phyloP scores from a whole-genome alignment of 2,329 filamentous ascomycete genomes.

The Juglanconis oblonga region DNA sequence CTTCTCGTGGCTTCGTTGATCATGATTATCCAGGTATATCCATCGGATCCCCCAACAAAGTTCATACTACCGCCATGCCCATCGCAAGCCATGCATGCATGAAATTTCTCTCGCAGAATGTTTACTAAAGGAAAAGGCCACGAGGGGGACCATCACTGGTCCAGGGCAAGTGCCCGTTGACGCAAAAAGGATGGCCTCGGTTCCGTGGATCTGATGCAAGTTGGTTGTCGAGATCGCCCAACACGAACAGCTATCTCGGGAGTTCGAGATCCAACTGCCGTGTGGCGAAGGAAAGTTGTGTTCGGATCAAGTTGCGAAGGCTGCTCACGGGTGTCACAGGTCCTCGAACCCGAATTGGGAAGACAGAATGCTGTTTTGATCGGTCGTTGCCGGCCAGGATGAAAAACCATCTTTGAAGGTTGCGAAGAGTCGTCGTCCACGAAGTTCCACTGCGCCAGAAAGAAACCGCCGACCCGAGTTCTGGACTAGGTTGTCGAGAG shows the following conservation, averaged over 20 bases:
- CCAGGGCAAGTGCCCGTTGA: constrained; percentile 8
- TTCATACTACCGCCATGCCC: constrained; percentile 17
- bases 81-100: constrained; percentile 18
- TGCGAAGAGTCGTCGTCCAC: constrained; percentile 7
- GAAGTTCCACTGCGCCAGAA: constrained; percentile 15
- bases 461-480: constrained; percentile 10
- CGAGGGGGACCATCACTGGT: not conserved
- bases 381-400: constrained; percentile 20
- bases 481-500: not conserved
- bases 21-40: constrained; percentile 20
- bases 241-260: not conserved
- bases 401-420: constrained; percentile 17
- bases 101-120: constrained; percentile 6
- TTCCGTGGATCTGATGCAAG: not conserved
- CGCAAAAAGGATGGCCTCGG: not conserved
- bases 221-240: not conserved
- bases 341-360: not conserved
- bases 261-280: not conserved
- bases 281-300: not conserved
- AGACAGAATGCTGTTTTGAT: constrained; percentile 14
- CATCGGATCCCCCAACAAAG: constrained; percentile 10
- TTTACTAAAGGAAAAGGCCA: constrained; percentile 9
- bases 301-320: not conserved
- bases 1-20: constrained; percentile 19
- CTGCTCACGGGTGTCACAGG: constrained; percentile 3